Evolutionary conservation across 306 rosid genomes (phyloP).

Genomic region (Parietaria judaica): DNA sequence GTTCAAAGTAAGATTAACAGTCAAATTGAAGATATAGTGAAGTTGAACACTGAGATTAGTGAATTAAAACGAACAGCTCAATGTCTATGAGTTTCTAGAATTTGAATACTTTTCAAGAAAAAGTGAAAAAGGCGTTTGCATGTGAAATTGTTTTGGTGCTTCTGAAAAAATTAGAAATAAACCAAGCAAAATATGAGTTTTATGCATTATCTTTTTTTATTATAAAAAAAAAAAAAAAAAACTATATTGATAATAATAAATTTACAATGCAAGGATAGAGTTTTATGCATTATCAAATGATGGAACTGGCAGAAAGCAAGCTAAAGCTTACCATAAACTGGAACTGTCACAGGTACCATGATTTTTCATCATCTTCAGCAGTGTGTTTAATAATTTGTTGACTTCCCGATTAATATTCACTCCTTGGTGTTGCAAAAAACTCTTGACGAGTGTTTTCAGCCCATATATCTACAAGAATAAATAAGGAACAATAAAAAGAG

Average conservation of each 20-base stretch:
- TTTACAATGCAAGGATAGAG: background rate
- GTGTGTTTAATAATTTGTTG: constrained; percentile 43
- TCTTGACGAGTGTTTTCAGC: constrained; percentile 74
- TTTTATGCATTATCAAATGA: background rate
- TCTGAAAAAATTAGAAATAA: background rate
- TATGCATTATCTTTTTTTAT: too few species aligned
- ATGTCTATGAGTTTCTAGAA: too few species aligned
- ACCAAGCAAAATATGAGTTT: background rate
- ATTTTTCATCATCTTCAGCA: constrained; percentile 40
- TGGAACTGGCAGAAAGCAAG: constrained; percentile 5
- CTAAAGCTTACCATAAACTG: constrained; percentile 35
- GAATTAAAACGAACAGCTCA: too few species aligned
- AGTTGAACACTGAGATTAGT: too few species aligned
- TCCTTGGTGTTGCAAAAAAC: constrained; percentile 58
- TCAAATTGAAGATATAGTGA: too few species aligned
- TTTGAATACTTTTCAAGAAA: too few species aligned
- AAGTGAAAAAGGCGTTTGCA: too few species aligned
- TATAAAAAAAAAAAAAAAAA: too few species aligned
- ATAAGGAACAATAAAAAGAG: constrained; percentile 1
- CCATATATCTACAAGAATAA: constrained; percentile 63
- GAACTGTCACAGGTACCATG: constrained; percentile 29
- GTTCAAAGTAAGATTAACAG: too few species aligned
- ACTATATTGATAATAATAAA: too few species aligned
- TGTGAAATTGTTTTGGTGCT: background rate
- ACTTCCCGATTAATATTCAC: constrained; percentile 29